These are phyloP conservation scores for Rhodofomes roseus DNA, from an alignment of 1,284 basidiomycete species.

Conservation along the genomic window DNA sequence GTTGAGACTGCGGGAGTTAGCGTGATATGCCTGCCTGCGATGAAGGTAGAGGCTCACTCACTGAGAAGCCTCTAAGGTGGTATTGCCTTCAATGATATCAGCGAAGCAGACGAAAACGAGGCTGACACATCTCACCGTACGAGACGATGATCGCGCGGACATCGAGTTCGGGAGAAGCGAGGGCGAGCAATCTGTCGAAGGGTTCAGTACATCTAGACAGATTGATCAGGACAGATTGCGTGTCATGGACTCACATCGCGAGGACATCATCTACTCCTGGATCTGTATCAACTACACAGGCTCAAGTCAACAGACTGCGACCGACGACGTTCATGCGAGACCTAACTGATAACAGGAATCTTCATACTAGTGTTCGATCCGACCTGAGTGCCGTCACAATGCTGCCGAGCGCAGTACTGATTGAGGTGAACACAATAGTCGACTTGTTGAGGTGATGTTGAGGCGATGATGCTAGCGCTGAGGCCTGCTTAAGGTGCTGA, in stretches of 20 bases:
- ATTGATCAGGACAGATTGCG: too few relatives aligned
- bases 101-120: neutral
- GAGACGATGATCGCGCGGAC: conserved; percentile 75
- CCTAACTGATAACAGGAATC: conserved; percentile 50
- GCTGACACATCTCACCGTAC: conserved; percentile 53
- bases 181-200: conserved; percentile 52
- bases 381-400: neutral
- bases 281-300: conserved; percentile 66
- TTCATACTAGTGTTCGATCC: neutral
- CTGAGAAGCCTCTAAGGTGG: conserved; percentile 60
- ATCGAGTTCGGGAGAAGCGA: conserved; percentile 75
- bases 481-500: too few relatives aligned
- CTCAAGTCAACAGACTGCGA: neutral
- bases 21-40: neutral
- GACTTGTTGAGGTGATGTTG: neutral
- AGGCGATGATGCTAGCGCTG: neutral
- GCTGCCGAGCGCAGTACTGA: neutral
- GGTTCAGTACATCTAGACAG: conserved; percentile 18
- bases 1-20: conserved; percentile 51
- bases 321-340: neutral
- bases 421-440: neutral
- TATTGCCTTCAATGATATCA: conserved; percentile 51
- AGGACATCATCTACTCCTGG: conserved; percentile 92
- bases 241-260: conserved; percentile 47
- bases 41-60: conserved; percentile 28